Base-by-base conservation (phyloP, 371 early-diverging fungal genomes). In the Dentiscutata heterogama region DNA sequence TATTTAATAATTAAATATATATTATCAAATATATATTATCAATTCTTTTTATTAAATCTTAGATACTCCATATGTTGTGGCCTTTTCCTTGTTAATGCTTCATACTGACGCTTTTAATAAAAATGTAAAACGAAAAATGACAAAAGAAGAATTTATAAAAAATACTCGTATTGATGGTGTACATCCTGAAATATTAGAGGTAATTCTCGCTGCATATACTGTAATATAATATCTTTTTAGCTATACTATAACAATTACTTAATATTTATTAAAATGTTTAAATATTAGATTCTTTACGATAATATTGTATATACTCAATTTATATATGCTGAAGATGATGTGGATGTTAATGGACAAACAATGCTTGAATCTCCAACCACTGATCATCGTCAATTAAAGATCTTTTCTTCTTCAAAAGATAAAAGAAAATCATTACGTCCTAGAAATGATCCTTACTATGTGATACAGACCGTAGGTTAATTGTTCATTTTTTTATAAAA, bases 61-160 rank as follows among this genome's bases (percentile, higher is more conserved):
- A 93, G 96, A 95, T 82, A 88, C 90, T n/a, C 91, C 93, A 35
- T 95, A 96, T 84, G 91, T 95, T 16, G 87, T 97, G 29, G 90
- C 97, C 4, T 97, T 95, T 85, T 94, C 96, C 1, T 87, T 98
- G 20, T 88, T 97, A 82, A 87, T 97, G 74, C 90, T 98, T 35
- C 97, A 98, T 87, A 97, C 97, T 5, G 97, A 97, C 84, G 94
- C 96, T 25, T 96, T 97, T 87, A 97, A 97, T 86, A 95, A 94
- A 82, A 91, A 92, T 81, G 92, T 96, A 20, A 91, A 91, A 53
- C 92, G 91, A 79, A 97, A 96, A 86, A 97, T 97, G 92, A 91
- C 92, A 68, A 94, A 94, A 86, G 93, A 94, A 29, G 95, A 96
- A 51, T 97, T 96, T 84, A 91, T 94, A 53, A 87, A 87, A 83